Conservation (phyloP, 371 early-diverging fungal genomes). For the Funneliformis caledonium region DNA sequence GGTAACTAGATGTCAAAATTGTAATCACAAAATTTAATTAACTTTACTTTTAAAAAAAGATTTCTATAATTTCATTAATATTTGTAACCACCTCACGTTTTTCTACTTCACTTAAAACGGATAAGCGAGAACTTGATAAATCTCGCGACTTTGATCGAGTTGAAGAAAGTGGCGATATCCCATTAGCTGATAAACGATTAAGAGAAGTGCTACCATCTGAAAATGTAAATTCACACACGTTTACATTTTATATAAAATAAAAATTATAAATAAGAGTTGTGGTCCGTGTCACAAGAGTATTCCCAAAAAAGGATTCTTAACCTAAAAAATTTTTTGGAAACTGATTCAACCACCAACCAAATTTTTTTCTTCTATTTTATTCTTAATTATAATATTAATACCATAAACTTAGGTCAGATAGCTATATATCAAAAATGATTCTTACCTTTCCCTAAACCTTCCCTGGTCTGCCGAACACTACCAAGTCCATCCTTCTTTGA, state of each 20-base stretch:
- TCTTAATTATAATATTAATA: background rate
- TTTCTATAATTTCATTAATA: background rate
- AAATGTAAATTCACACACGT: background rate
- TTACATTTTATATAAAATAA: slow-evolving; percentile 10
- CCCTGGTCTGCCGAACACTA: background rate
- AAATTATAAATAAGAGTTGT: slow-evolving; percentile 14
- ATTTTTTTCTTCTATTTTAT: background rate
- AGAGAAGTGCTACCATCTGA: slow-evolving; percentile 21
- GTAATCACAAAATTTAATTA: background rate
- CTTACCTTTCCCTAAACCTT: slow-evolving; percentile 16
- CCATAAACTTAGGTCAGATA: background rate
- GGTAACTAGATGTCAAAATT: background rate
- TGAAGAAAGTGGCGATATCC: background rate
- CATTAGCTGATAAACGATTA: background rate
- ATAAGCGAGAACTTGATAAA: background rate
- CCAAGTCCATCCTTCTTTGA: slow-evolving; percentile 25
- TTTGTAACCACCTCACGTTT: slow-evolving; percentile 4
- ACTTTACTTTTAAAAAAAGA: no score
- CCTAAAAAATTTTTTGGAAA: slow-evolving; percentile 25
- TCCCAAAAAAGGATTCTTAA: slow-evolving; percentile 13
- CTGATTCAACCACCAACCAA: slow-evolving; percentile 20
- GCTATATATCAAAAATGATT: background rate
- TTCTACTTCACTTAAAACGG: background rate
- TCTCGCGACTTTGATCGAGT: slow-evolving; percentile 10
- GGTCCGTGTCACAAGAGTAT: slow-evolving; percentile 5